A percentile compares a stretch with the other conserved stretches of the same genome.
Evolutionary conservation across 2,329 filamentous ascomycete species (phyloP).

Genomic region (Trichoderma breve): DNA sequence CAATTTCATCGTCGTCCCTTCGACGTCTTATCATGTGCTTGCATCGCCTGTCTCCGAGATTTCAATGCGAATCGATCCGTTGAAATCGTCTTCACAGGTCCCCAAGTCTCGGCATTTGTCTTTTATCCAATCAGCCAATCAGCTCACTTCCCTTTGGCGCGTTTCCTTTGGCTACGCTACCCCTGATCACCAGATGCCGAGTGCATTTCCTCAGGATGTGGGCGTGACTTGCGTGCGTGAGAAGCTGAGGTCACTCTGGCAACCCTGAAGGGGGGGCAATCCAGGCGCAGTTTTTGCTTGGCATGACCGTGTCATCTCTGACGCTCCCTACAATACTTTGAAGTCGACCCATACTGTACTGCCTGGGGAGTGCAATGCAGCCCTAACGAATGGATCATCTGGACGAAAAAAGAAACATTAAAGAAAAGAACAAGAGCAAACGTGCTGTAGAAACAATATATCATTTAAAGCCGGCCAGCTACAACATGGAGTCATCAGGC

Average conservation of each 20-base stretch:
- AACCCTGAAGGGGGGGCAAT: neutral
- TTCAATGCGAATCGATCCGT: neutral
- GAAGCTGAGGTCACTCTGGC: conserved; percentile 9
- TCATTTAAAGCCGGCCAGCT: neutral
- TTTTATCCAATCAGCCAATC: neutral
- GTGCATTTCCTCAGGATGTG: neutral
- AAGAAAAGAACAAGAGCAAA: neutral
- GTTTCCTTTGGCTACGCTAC: neutral
- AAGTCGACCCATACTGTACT: neutral
- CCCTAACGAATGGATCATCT: neutral
- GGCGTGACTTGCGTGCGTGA: conserved; percentile 13
- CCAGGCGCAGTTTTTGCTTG: conserved; percentile 4
- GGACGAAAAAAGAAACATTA: neutral
- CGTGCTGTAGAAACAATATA: neutral
- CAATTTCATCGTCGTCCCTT: neutral
- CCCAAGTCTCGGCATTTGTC: neutral
- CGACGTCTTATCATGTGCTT: neutral
- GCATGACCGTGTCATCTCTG: conserved; percentile 7
- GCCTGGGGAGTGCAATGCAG: neutral
- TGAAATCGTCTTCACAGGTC: neutral
- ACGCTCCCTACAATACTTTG: neutral
- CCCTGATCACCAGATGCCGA: conserved; percentile 12
- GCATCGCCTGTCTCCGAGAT: neutral
- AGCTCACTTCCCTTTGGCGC: neutral
- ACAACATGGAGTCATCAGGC: neutral